phyloP scores from a whole-genome alignment of 805 yeast species.

The Suhomyces prunicola region DNA sequence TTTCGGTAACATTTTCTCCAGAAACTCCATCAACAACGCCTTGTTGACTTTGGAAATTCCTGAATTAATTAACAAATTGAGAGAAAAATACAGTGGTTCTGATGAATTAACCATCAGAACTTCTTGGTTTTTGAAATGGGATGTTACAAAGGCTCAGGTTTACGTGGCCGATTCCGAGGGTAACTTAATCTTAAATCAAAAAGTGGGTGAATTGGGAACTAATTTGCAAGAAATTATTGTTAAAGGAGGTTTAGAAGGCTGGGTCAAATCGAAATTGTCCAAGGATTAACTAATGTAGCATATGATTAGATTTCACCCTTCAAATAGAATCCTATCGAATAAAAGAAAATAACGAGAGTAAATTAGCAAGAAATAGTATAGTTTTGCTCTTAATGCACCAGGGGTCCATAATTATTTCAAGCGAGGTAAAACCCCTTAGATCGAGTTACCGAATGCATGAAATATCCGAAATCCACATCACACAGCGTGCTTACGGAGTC shows the following conservation, averaged over 20 bases:
- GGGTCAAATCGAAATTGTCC: constrained; percentile 81
- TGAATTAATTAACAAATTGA: constrained; percentile 68
- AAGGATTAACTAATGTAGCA: constrained; percentile 1
- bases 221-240: constrained; percentile 95
- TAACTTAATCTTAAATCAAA: constrained; percentile 66
- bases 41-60: constrained; percentile 92
- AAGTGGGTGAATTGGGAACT: constrained; percentile 94
- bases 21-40: constrained; percentile 97
- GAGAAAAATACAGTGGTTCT: constrained; percentile 58
- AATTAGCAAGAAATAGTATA: background rate
- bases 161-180: constrained; percentile 66
- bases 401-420: background rate
- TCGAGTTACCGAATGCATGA: background rate
- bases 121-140: constrained; percentile 91
- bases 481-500: background rate
- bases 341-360: background rate
- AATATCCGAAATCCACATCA: background rate
- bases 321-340: background rate
- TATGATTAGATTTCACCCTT: background rate
- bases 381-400: background rate
- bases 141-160: constrained; percentile 81
- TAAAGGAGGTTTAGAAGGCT: constrained; percentile 96
- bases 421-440: background rate
- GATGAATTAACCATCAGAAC: constrained; percentile 89
- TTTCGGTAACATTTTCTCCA: constrained; percentile 91